Evolutionary conservation across 2,329 filamentous ascomycete species (phyloP), one percentile per base, ranked within the genome.

Genomic region (Alternaria dauci): DNA sequence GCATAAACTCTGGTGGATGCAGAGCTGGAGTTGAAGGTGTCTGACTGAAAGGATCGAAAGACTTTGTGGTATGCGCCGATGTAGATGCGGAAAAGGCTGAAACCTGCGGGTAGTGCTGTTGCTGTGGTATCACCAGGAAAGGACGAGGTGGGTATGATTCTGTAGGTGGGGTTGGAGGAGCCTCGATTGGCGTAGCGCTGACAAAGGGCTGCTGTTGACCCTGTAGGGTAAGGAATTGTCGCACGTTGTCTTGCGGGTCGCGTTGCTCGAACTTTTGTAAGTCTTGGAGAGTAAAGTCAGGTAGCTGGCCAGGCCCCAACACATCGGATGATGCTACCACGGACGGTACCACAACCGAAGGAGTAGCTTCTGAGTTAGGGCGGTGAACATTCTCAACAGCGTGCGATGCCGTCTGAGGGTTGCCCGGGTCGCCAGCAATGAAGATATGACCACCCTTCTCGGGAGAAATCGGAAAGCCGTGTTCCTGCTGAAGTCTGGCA

Each of bases 311-410:
- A 6, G 91, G 90, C 2, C 93, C 94, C 64, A 98, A 85, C 11
- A 96, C 86, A 78, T 97, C 94, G 1, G 94, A 97, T 1, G 94
- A 97, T 26, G 94, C 94, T 53, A 96, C 90, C 9, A 97, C 85
- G 1, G 94, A 97, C 12, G 70, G 70, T 16, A 68, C 70, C 16
- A 72, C 55, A 12, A 67, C 56, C 32, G 70, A 72, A 9, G 91
- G 91, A 4, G 90, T 87, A 20, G 87, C 87, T 69, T 95, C 90
- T 6, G 92, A 94, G 26, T 88, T 83, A 11, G 92, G 91, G 43
- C 90, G 88, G 65, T 86, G 78, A 83, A 87, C 70, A 72, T 84
- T 72, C 79, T 82, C 75, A 57, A 85, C 74, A 32, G 84, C 84
- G 66, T 88, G 86, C 28, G 76, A 73, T 7, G 85, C 83, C 34